phyloP scores from a whole-genome alignment of 2,329 filamentous ascomycete genomes.

The Pestalotiopsis sp. region DNA sequence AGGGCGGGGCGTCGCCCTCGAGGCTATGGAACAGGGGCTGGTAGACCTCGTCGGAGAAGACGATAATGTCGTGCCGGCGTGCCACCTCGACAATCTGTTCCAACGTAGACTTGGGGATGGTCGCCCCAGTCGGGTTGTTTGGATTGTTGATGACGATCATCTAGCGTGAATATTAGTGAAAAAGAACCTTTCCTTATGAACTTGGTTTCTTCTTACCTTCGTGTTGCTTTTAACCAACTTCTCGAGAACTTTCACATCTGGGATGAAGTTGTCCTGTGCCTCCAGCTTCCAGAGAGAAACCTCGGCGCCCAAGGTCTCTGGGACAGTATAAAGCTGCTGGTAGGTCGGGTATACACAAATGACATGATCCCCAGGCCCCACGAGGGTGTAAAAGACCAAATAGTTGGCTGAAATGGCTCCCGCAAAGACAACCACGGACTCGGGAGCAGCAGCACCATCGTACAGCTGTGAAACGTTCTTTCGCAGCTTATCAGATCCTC shows the following conservation, averaged over 20 bases:
- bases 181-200: not conserved
- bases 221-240: not conserved
- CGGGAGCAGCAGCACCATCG: not conserved
- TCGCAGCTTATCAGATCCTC: not conserved
- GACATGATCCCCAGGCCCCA: not conserved
- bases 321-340: not conserved
- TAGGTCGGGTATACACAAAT: conserved; percentile 1
- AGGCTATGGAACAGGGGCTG: not conserved
- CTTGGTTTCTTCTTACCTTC: not conserved
- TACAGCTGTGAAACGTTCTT: not conserved
- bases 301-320: not conserved
- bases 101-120: not conserved
- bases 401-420: not conserved
- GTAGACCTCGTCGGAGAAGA: conserved; percentile 1
- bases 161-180: not conserved
- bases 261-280: not conserved
- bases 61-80: not conserved
- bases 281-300: not conserved
- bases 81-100: not conserved
- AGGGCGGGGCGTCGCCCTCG: not conserved
- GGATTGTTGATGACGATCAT: not conserved
- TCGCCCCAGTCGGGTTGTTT: not conserved
- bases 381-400: not conserved
- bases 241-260: not conserved
- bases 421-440: not conserved